These are phyloP conservation scores for Mollisiaceae sp. DNA, from an alignment of 2,329 filamentous ascomycete genomes.

Conservation along the genomic window DNA sequence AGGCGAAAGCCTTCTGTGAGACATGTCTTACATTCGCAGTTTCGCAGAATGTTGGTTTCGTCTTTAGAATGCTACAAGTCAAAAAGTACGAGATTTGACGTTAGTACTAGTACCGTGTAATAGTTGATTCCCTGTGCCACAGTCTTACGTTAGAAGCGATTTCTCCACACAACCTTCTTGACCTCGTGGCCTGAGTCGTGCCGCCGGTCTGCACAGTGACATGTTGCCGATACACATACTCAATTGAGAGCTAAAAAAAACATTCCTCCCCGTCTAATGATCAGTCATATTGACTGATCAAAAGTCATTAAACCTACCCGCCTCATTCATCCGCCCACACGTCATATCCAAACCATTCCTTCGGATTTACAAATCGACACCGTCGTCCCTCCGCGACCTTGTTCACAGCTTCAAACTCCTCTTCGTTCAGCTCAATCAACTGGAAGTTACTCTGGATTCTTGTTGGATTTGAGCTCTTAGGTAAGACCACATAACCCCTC, in stretches of 20 bases:
- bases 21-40: not conserved
- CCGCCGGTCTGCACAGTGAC: not conserved
- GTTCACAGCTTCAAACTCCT: constrained; percentile 8
- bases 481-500: constrained; percentile 13
- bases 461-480: constrained; percentile 4
- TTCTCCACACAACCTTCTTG: not conserved
- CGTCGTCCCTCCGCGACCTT: constrained; percentile 8
- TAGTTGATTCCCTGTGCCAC: not conserved
- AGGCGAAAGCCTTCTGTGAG: not conserved
- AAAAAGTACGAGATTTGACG: not conserved
- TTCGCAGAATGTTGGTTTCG: not conserved
- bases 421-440: constrained; percentile 4
- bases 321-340: constrained; percentile 68
- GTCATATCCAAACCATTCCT: constrained; percentile 75
- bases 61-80: not conserved
- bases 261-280: constrained; percentile 1
- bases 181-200: not conserved
- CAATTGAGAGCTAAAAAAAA: not conserved
- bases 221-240: not conserved
- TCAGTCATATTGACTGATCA: constrained; percentile 67
- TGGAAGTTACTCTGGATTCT: constrained; percentile 13
- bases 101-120: not conserved
- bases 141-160: not conserved
- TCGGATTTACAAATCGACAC: constrained; percentile 76
- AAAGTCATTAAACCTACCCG: constrained; percentile 62